A percentile compares a stretch with the other conserved stretches of the same genome.
Conservation (phyloP, 164 flowering plant genomes). For the Umbilicus rupestris region DNA sequence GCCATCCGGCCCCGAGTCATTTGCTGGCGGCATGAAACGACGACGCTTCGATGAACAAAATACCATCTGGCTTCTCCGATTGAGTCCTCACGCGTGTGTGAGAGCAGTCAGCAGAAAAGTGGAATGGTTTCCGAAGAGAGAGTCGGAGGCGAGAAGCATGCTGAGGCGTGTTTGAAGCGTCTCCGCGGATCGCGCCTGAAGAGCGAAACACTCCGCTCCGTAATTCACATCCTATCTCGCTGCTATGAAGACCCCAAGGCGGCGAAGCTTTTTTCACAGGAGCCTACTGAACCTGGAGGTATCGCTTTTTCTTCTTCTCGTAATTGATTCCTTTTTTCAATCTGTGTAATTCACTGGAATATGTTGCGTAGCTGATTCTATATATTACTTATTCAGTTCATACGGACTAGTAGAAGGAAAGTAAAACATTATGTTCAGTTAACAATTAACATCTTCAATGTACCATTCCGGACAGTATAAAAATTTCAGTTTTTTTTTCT, state of each 20-base stretch:
- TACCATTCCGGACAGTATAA: too few species aligned
- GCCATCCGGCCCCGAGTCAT: not conserved
- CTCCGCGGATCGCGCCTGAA: conserved; percentile 29
- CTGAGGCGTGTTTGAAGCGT: conserved; percentile 8
- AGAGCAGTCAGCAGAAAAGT: too few species aligned
- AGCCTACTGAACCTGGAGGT: not conserved
- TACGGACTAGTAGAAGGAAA: too few species aligned
- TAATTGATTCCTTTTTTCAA: not conserved
- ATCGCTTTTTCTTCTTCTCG: not conserved
- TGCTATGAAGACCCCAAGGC: conserved; percentile 19
- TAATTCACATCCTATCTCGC: conserved; percentile 26
- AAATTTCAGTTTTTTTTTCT: too few species aligned
- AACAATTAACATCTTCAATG: too few species aligned
- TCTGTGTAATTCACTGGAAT: not conserved
- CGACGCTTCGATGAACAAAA: not conserved
- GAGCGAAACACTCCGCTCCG: conserved; percentile 29
- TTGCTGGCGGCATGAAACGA: not conserved
- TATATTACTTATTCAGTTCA: too few species aligned
- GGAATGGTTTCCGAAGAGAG: not conserved
- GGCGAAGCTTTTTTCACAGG: not conserved
- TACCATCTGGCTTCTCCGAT: not conserved
- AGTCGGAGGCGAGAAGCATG: not conserved
- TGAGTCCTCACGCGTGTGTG: too few species aligned
- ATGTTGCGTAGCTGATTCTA: too few species aligned
- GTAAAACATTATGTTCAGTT: too few species aligned